Evolutionary conservation across 768 basidiomycete genomes (phyloP).

Genomic region (Tulasnella sp.): DNA sequence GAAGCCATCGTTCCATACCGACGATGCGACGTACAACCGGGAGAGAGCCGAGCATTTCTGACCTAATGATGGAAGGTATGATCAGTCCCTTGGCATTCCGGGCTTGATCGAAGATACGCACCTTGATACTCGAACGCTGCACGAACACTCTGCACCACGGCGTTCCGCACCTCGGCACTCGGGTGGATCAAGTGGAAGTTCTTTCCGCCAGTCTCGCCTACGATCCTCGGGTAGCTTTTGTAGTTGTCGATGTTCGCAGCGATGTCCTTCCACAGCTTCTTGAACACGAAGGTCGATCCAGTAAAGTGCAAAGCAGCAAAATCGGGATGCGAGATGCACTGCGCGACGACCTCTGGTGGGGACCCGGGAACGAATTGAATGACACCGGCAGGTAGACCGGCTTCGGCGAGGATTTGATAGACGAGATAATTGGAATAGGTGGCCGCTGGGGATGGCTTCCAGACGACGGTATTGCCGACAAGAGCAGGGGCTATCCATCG

Average conservation of each 20-base stretch:
- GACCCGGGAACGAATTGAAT: slow-evolving; percentile 95
- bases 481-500: slow-evolving; percentile 61
- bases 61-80: slow-evolving; percentile 31
- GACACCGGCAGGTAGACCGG: slow-evolving; percentile 86
- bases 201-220: slow-evolving; percentile 98
- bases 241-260: slow-evolving; percentile 79
- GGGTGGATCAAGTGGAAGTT: slow-evolving; percentile 94
- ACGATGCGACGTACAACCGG: slow-evolving; percentile 77
- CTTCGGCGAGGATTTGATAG: slow-evolving; percentile 84
- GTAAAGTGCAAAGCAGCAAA: slow-evolving; percentile 96
- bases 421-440: slow-evolving; percentile 92
- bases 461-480: slow-evolving; percentile 88
- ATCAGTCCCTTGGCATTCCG: background rate
- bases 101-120: slow-evolving; percentile 18
- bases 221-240: slow-evolving; percentile 82
- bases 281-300: slow-evolving; percentile 90
- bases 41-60: slow-evolving; percentile 98
- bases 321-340: slow-evolving; percentile 62
- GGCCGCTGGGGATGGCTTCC: slow-evolving; percentile 96
- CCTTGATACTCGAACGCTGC: slow-evolving; percentile 96
- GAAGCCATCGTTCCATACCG: slow-evolving; percentile 77
- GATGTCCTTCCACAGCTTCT: slow-evolving; percentile 93
- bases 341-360: slow-evolving; percentile 71
- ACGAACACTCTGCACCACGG: slow-evolving; percentile 80
- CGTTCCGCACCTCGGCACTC: slow-evolving; percentile 76